Conservation (phyloP, 495 filamentous ascomycete species). For the Daldinia bambusicola region DNA sequence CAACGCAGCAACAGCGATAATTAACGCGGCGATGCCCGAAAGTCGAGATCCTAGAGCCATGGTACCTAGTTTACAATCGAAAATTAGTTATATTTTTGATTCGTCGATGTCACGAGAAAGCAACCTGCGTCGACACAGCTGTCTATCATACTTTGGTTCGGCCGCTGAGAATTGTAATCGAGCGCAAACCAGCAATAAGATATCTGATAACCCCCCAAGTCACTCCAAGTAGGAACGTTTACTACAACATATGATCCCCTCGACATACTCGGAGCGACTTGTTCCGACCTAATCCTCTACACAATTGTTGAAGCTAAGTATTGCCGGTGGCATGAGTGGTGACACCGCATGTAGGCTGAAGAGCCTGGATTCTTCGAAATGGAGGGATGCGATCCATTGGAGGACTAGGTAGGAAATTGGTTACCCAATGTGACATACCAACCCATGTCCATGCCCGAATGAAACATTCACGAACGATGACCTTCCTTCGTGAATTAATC, state of each 20-base stretch:
- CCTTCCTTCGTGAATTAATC: conserved; percentile 19
- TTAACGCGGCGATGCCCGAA: conserved; percentile 8
- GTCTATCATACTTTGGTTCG: neutral
- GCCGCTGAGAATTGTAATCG: neutral
- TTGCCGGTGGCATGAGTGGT: conserved; percentile 37
- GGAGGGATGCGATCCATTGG: conserved; percentile 26
- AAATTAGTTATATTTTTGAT: neutral
- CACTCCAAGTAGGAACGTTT: conserved; percentile 5
- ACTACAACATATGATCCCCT: conserved; percentile 20
- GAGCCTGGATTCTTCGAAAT: conserved; percentile 22
- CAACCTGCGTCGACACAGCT: neutral
- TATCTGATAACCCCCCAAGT: neutral
- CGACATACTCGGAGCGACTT: conserved; percentile 31
- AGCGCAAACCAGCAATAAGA: neutral
- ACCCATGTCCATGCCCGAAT: conserved; percentile 18
- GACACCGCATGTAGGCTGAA: conserved; percentile 42
- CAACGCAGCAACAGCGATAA: conserved; percentile 10
- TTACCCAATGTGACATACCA: conserved; percentile 36
- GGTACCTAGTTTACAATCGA: neutral
- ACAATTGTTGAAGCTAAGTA: conserved; percentile 21
- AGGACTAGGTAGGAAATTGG: conserved; percentile 29
- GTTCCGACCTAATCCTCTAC: conserved; percentile 32
- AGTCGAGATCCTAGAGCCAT: conserved; percentile 25
- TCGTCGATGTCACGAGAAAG: conserved; percentile 4
- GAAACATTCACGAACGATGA: conserved; percentile 11